phyloP scores from a whole-genome alignment of 106 monocot species.

The Cymbidium sinense region DNA sequence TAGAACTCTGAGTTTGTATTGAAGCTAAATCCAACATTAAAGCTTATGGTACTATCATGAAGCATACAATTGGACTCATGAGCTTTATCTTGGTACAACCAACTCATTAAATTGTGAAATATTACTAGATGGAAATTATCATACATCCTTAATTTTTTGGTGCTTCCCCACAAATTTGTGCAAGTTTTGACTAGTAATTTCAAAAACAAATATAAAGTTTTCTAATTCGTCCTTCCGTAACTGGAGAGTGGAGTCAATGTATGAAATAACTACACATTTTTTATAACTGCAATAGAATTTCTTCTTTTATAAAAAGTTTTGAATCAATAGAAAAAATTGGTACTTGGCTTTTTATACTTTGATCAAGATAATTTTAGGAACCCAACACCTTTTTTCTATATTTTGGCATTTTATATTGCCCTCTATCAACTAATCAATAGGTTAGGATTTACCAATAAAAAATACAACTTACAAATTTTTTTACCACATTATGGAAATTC shows the following conservation, averaged over 20 bases:
- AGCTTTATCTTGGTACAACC: not conserved
- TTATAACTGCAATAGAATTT: not conserved
- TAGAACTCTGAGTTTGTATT: too few relatives aligned
- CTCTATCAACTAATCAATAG: not conserved
- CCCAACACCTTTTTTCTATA: not conserved
- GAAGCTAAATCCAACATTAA: too few relatives aligned
- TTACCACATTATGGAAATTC: not conserved
- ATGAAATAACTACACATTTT: not conserved
- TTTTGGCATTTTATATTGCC: not conserved
- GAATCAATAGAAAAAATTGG: not conserved
- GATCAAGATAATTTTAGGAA: not conserved
- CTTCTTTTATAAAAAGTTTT: not conserved
- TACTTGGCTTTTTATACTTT: not conserved
- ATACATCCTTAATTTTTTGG: too few relatives aligned
- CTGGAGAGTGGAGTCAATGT: not conserved
- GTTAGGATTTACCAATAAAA: not conserved
- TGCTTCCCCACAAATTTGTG: too few relatives aligned
- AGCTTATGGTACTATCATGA: too few relatives aligned
- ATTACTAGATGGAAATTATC: not conserved
- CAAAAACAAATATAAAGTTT: too few relatives aligned
- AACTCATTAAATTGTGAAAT: not conserved
- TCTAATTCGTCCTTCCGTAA: too few relatives aligned
- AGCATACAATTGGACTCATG: too few relatives aligned
- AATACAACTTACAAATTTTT: not conserved
- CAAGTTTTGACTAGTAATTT: too few relatives aligned